Evolutionary conservation across 148 eudicot species (phyloP).

Genomic region (Cornus suecica): DNA sequence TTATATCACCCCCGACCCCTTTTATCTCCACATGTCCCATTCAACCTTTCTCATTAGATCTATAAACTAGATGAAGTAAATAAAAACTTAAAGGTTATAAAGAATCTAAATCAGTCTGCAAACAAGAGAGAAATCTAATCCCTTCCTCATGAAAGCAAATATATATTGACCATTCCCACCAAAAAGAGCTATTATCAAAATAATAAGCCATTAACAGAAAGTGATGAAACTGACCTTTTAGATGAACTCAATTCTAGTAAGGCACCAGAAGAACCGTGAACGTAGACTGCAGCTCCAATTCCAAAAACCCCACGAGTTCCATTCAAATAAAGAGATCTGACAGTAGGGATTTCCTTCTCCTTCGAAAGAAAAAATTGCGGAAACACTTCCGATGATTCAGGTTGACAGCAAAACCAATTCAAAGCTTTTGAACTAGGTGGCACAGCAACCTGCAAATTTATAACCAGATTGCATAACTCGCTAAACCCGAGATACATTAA

Average conservation of each 20-base stretch:
- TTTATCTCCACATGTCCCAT: not conserved
- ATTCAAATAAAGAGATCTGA: constrained; percentile 29
- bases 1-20: not conserved
- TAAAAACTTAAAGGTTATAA: not conserved
- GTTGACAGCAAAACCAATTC: constrained; percentile 74
- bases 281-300: constrained; percentile 67
- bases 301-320: constrained; percentile 64
- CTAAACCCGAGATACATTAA: not conserved
- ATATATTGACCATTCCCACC: not conserved
- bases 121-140: not conserved
- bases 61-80: not conserved
- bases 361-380: constrained; percentile 79
- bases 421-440: constrained; percentile 78
- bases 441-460: constrained; percentile 62
- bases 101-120: not conserved
- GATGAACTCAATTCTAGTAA: constrained; percentile 35
- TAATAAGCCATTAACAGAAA: not conserved
- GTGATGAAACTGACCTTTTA: constrained; percentile 43
- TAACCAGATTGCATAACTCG: not conserved
- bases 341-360: constrained; percentile 33
- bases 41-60: not conserved
- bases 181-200: not conserved
- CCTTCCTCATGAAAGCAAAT: not conserved
- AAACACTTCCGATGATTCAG: constrained; percentile 55
- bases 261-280: constrained; percentile 32